Base-by-base conservation (phyloP, 371 early-diverging fungal species). In the Massospora cicadina region DNA sequence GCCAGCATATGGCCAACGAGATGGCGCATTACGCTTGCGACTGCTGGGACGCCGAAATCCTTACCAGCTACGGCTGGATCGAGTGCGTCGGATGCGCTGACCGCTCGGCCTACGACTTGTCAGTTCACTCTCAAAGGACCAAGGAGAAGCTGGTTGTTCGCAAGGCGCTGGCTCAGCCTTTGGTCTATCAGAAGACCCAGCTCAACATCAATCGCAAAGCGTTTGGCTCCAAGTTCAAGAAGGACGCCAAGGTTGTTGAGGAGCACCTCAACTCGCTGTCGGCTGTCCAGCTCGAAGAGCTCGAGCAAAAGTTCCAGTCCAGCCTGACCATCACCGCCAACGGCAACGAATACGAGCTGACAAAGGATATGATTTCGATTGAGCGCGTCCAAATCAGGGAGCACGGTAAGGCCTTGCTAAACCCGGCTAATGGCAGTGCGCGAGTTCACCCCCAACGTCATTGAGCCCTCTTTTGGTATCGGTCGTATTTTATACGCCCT, bases 81-180 rank as follows among this genome's bases (percentile, higher is more conserved):
- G 99, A 99, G 77, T 98, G 98, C 75, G 98, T 99, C 65, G 99
- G 99, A 60, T 99, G 99, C 76, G 99, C 99, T 62, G 99, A 99
- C 75, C 89, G 99, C 66, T 91, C 96, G 2, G 98, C 96, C 59
- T 99, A 90, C 73, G 99, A 99, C 73, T 79, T 99, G 69, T 87
- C 91, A 13, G 90, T 88, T 26, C 99, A 99, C 78, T 76, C 91
- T 29, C 81, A 82, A 66, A 80, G 80, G 65, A 96, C 99, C 68
- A 90, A 89, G 64, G 88, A 92, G 71, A 93, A 93, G 76, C 78
- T 99, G 58, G 85, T 89, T 65, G 98, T 89, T 3, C 88, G 93
- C 69, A 93, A 95, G 73, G 79, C 79, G 65, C 84, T 98, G 21
- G 75, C 88, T 5, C 86, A 87, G 71, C 99, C 99, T 10, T 74